phyloP scores from a whole-genome alignment of 768 basidiomycete species.

The Sarcodon sp. region DNA sequence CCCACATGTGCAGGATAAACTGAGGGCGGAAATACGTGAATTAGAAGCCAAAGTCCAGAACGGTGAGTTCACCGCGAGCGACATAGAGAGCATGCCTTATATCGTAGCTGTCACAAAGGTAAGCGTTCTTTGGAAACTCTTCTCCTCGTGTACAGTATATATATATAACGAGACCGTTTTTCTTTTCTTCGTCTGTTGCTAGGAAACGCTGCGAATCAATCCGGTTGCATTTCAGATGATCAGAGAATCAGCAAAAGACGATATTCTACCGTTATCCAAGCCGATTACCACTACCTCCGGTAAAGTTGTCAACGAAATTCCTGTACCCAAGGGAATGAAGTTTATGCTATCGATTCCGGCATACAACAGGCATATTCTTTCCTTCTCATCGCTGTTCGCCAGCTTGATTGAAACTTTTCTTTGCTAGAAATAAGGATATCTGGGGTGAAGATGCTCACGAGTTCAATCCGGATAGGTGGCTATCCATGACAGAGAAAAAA shows the following conservation, averaged over 20 bases:
- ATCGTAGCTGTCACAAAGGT: slow-evolving; percentile 32
- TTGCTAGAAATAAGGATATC: slow-evolving; percentile 14
- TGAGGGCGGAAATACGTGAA: slow-evolving; percentile 45
- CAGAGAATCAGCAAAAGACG: slow-evolving; percentile 37
- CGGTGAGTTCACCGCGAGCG: slow-evolving; percentile 28
- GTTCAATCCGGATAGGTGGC: slow-evolving; percentile 19
- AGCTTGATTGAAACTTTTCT: neutral
- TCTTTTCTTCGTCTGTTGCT: neutral
- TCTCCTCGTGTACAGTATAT: neutral
- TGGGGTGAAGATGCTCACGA: slow-evolving; percentile 18
- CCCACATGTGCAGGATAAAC: slow-evolving; percentile 41
- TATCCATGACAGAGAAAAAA: slow-evolving; percentile 16
- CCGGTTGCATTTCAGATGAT: slow-evolving; percentile 39
- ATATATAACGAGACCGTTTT: neutral
- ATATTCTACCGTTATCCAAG: slow-evolving; percentile 44
- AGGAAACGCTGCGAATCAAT: slow-evolving; percentile 40
- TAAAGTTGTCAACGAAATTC: slow-evolving; percentile 26
- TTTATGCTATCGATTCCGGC: slow-evolving; percentile 39
- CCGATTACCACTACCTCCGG: slow-evolving; percentile 36
- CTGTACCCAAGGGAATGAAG: slow-evolving; percentile 36
- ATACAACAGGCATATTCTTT: slow-evolving; percentile 32
- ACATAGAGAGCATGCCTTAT: slow-evolving; percentile 39
- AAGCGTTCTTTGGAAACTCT: neutral
- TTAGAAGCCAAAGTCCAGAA: slow-evolving; percentile 19
- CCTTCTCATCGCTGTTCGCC: neutral